phyloP scores from a whole-genome alignment of 208 protist species.

The Leptomonas seymouri region DNA sequence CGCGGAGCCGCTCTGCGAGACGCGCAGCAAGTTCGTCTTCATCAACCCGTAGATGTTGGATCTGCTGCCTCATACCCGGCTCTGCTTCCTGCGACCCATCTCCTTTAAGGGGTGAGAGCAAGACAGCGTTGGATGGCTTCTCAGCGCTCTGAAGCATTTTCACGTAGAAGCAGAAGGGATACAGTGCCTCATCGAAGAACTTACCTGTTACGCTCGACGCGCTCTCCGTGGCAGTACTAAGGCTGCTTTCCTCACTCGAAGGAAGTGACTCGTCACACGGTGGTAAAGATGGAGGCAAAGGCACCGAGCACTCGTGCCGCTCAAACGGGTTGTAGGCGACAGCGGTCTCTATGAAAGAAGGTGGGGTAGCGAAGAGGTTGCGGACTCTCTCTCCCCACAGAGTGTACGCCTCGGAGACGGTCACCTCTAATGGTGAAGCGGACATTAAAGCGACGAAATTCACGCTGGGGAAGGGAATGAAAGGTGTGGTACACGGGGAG shows the following conservation, averaged over 20 bases:
- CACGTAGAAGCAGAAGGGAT: slow-evolving; percentile 67
- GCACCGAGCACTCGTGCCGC: slow-evolving; percentile 14
- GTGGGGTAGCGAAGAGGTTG: slow-evolving; percentile 33
- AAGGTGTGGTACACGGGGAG: too few relatives aligned
- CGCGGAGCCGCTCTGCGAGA: slow-evolving; percentile 35
- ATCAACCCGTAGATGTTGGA: slow-evolving; percentile 10
- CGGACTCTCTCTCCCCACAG: slow-evolving; percentile 64
- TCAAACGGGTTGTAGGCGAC: slow-evolving; percentile 24
- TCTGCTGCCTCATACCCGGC: background rate
- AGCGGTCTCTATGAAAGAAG: slow-evolving; percentile 7
- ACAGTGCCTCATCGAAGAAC: slow-evolving; percentile 34
- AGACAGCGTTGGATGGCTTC: background rate
- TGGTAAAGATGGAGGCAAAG: background rate
- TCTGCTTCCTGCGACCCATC: background rate
- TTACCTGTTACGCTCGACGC: background rate
- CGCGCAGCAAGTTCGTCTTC: slow-evolving; percentile 32
- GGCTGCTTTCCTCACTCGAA: background rate
- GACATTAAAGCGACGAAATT: background rate
- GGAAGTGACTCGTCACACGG: background rate
- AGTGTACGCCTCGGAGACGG: slow-evolving; percentile 46
- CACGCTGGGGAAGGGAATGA: too few relatives aligned
- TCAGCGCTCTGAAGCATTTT: slow-evolving; percentile 28
- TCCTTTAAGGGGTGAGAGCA: background rate
- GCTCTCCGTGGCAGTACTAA: background rate
- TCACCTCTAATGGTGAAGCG: background rate